These are phyloP conservation scores for Dendrobium nobile DNA, from an alignment of 106 monocot genomes.

Conservation along the genomic window DNA sequence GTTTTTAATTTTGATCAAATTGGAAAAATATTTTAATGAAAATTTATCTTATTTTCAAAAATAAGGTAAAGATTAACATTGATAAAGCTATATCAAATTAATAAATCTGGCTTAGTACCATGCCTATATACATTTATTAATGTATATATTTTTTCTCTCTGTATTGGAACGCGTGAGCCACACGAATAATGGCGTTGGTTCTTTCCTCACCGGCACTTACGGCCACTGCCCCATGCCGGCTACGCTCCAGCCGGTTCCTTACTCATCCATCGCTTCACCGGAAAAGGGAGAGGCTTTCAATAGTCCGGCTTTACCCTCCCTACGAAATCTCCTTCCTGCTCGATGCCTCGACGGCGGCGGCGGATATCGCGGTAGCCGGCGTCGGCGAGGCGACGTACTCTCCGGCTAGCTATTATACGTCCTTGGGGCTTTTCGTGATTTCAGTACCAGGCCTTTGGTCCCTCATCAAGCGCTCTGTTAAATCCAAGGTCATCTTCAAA, in stretches of 20 bases:
- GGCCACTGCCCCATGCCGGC: background rate
- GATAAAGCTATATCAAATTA: no score
- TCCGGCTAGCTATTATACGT: conserved; percentile 90
- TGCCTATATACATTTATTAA: no score
- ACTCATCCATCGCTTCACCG: background rate
- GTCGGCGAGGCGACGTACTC: conserved; percentile 51
- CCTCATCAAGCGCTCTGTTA: conserved; percentile 94
- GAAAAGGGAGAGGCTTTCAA: background rate
- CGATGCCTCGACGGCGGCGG: conserved; percentile 15
- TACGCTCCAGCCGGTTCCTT: background rate
- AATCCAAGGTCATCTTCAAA: conserved; percentile 62
- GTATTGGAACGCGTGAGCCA: background rate
- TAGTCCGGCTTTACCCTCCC: conserved; percentile 18
- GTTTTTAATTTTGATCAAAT: no score
- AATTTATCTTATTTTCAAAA: no score
- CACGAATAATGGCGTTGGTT: background rate
- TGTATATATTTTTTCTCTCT: no score
- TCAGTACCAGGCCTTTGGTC: conserved; percentile 97
- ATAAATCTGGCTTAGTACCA: no score
- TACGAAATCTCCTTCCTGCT: conserved; percentile 20
- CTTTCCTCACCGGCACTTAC: background rate
- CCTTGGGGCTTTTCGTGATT: conserved; percentile 89
- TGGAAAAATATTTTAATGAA: no score
- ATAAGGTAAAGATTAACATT: no score
- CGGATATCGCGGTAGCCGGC: conserved; percentile 14